These are phyloP conservation scores for Cystofilobasidium macerans DNA, from an alignment of 768 basidiomycete genomes.

Conservation along the genomic window DNA sequence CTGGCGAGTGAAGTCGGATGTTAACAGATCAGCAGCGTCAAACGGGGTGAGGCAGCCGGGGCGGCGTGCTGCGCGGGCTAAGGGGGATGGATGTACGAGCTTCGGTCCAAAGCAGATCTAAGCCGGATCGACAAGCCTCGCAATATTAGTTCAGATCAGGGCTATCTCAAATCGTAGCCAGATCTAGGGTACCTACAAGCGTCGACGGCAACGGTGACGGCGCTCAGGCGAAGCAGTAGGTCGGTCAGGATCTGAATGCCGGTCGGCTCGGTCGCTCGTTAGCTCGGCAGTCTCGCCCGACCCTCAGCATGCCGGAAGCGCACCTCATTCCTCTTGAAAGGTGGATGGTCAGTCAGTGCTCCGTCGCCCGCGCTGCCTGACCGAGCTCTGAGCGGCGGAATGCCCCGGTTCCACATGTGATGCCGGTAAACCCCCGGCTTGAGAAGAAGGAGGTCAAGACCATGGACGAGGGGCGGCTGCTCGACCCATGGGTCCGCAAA, in stretches of 20 bases:
- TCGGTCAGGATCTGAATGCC: not conserved
- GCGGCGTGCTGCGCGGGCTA: too few species aligned
- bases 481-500: constrained; percentile 84
- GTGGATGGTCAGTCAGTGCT: too few species aligned
- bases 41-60: too few species aligned
- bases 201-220: constrained; percentile 17
- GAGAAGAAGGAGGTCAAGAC: constrained; percentile 69
- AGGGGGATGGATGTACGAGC: too few species aligned
- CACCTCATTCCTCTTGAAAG: not conserved
- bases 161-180: not conserved
- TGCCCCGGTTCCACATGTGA: constrained; percentile 65
- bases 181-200: constrained; percentile 10
- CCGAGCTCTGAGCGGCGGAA: too few species aligned
- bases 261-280: not conserved
- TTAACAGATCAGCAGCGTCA: too few species aligned
- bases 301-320: not conserved
- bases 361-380: constrained; percentile 42
- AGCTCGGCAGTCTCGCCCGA: not conserved
- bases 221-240: not conserved
- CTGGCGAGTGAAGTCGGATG: too few species aligned
- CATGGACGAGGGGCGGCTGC: constrained; percentile 59
- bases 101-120: too few species aligned
- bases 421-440: constrained; percentile 74
- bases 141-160: not conserved
- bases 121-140: not conserved